Conservation (phyloP, 2,329 filamentous ascomycete species). For the Botryotinia calthae region DNA sequence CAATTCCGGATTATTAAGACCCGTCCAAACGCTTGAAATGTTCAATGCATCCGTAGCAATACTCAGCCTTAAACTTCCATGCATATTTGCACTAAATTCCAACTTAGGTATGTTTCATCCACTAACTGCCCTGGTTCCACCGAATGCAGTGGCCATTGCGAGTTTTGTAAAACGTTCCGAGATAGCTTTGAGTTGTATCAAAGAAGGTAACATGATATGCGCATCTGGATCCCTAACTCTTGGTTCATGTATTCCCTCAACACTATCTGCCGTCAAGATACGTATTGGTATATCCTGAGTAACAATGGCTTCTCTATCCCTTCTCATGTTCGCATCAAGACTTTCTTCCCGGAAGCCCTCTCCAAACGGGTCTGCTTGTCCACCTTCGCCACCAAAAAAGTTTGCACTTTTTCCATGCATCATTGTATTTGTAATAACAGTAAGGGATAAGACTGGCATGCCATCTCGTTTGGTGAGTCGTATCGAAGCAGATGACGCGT, state of each 20-base stretch:
- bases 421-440: conserved; percentile 74
- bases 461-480: conserved; percentile 91
- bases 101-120: conserved; percentile 59
- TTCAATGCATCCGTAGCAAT: conserved; percentile 80
- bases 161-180: conserved; percentile 94
- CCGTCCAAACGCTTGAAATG: conserved; percentile 82
- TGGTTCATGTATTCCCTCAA: conserved; percentile 94
- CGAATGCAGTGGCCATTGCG: conserved; percentile 50
- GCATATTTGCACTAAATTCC: conserved; percentile 91
- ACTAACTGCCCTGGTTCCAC: conserved; percentile 25
- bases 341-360: conserved; percentile 48
- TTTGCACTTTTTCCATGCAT: conserved; percentile 46
- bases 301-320: conserved; percentile 85
- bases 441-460: conserved; percentile 82
- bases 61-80: conserved; percentile 76
- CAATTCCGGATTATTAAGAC: conserved; percentile 81
- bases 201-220: conserved; percentile 82
- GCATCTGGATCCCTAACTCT: conserved; percentile 88
- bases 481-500: conserved; percentile 77
- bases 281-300: conserved; percentile 96
- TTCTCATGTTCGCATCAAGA: conserved; percentile 55
- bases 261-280: conserved; percentile 76
- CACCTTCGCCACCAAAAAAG: conserved; percentile 32
- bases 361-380: conserved; percentile 46
- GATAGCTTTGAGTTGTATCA: conserved; percentile 88